These are phyloP conservation scores for Amylostereum chailletii DNA, from an alignment of 1,284 basidiomycete genomes.

Conservation along the genomic window DNA sequence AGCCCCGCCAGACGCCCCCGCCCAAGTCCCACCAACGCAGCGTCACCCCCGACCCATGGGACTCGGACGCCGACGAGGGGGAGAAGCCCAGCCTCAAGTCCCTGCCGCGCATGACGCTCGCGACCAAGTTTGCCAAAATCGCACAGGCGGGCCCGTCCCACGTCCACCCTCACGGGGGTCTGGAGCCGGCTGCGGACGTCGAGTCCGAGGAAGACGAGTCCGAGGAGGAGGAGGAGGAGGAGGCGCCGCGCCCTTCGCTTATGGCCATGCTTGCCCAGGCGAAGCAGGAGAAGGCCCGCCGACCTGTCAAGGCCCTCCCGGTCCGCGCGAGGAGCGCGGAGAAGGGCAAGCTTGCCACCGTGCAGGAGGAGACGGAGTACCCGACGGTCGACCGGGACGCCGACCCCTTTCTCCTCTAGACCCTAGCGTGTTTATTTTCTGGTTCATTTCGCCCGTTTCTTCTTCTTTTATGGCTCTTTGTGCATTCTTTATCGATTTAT, in stretches of 20 bases:
- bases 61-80: background rate
- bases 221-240: background rate
- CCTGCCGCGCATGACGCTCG: background rate
- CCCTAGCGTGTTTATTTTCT: background rate
- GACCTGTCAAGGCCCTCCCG: too few species aligned
- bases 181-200: background rate
- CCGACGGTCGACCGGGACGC: background rate
- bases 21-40: background rate
- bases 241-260: background rate
- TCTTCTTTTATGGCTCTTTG: background rate
- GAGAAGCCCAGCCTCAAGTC: background rate
- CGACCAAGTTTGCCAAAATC: slow-evolving; percentile 1
- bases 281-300: background rate
- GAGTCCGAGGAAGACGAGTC: background rate
- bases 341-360: background rate
- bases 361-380: background rate
- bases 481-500: background rate
- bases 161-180: background rate
- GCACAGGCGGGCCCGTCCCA: background rate
- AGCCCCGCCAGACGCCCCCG: slow-evolving; percentile 1
- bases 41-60: slow-evolving; percentile 5
- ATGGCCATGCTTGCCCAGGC: background rate
- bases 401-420: background rate
- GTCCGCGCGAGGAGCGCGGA: background rate
- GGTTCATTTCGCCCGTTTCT: background rate